A percentile compares a stretch with the other conserved stretches of the same genome.
These are phyloP conservation scores for Circinella minor DNA, from an alignment of 371 early-diverging fungal species.

Conservation along the genomic window DNA sequence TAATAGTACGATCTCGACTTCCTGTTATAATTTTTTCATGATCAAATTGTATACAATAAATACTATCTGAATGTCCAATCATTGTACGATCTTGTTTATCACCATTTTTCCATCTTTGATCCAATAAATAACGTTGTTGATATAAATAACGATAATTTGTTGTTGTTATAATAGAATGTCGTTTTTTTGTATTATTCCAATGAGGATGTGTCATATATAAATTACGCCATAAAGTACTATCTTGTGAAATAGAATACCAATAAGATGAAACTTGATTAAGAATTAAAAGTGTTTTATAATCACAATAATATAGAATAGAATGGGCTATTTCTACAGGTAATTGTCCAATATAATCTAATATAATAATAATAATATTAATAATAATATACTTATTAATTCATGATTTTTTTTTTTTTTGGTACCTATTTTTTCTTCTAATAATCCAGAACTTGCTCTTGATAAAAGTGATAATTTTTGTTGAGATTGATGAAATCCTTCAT, in stretches of 20 bases:
- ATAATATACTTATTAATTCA: too few species aligned
- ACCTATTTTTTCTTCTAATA: constrained; percentile 18
- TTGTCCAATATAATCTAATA: constrained; percentile 11
- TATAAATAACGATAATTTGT: constrained; percentile 25
- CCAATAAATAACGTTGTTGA: constrained; percentile 19
- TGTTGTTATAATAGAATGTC: neutral
- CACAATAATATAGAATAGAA: constrained; percentile 21
- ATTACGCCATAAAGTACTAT: constrained; percentile 26
- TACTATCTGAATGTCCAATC: constrained; percentile 87
- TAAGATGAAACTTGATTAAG: constrained; percentile 18
- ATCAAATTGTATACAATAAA: constrained; percentile 95
- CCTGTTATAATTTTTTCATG: constrained; percentile 85
- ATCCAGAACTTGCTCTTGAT: neutral
- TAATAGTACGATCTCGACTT: constrained; percentile 89
- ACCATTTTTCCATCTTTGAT: constrained; percentile 41
- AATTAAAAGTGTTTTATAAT: constrained; percentile 18
- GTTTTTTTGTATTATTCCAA: constrained; percentile 5
- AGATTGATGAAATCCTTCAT: constrained; percentile 30
- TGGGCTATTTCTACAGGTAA: constrained; percentile 24
- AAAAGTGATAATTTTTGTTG: constrained; percentile 17
- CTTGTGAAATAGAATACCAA: constrained; percentile 21
- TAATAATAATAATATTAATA: too few species aligned
- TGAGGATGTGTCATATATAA: constrained; percentile 19
- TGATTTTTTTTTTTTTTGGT: neutral
- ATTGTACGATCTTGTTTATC: constrained; percentile 37